phyloP scores from a whole-genome alignment of 2,329 filamentous ascomycete genomes.

The Mollisiaceae sp. region DNA sequence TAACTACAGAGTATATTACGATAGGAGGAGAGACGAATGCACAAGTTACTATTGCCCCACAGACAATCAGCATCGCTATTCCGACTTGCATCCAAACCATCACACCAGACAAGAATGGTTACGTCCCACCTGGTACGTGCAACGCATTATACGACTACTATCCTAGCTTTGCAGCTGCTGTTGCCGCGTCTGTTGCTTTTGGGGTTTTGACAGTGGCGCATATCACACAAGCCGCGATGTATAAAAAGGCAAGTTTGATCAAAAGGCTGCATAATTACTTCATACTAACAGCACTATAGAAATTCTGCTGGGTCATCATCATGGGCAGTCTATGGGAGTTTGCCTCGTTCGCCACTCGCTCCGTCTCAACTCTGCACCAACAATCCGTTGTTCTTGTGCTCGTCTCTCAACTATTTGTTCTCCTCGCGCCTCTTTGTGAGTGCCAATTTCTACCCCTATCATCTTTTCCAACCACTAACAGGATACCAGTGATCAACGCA shows the following conservation, averaged over 20 bases:
- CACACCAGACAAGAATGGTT: conserved; percentile 44
- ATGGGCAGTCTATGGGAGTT: conserved; percentile 50
- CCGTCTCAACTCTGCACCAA: conserved; percentile 48
- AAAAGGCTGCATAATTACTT: not conserved
- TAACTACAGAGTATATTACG: conserved; percentile 20
- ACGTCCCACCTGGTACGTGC: conserved; percentile 45
- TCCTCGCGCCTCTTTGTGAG: conserved; percentile 40
- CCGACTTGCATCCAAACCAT: conserved; percentile 48
- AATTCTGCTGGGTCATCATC: conserved; percentile 50
- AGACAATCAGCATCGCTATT: conserved; percentile 21
- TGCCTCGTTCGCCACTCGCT: conserved; percentile 46
- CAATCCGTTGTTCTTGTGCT: conserved; percentile 42
- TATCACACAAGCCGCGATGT: conserved; percentile 43
- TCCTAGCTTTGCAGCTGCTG: conserved; percentile 44
- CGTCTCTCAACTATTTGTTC: conserved; percentile 47
- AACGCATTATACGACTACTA: conserved; percentile 44
- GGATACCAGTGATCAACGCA: conserved; percentile 36
- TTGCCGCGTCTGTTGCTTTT: conserved; percentile 44
- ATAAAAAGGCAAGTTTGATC: conserved; percentile 38
- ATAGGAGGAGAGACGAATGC: conserved; percentile 20
- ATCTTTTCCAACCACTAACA: not conserved
- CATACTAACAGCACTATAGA: conserved; percentile 25
- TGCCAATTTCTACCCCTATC: not conserved
- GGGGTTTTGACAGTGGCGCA: conserved; percentile 41
- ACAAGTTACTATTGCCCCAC: conserved; percentile 17